phyloP scores from a whole-genome alignment of 306 rosid genomes.

The Vicia villosa region DNA sequence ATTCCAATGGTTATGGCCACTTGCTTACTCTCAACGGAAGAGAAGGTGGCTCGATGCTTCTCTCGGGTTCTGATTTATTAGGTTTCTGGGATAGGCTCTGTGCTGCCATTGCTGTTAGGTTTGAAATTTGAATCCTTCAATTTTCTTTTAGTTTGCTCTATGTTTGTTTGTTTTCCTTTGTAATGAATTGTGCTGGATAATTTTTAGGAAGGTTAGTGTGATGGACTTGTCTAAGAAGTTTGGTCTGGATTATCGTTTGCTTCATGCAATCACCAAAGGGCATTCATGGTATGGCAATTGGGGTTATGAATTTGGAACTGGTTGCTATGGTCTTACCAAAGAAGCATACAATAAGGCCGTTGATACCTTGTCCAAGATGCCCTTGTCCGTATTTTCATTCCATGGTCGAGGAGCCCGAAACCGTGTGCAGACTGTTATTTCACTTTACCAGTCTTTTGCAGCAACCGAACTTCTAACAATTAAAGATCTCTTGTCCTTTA shows the following conservation, averaged over 20 bases:
- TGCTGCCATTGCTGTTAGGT: constrained; percentile 60
- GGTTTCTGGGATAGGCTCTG: constrained; percentile 76
- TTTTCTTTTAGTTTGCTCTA: background rate
- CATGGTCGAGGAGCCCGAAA: constrained; percentile 46
- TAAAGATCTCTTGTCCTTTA: constrained; percentile 62
- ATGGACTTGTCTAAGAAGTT: constrained; percentile 77
- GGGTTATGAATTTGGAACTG: constrained; percentile 74
- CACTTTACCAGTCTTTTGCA: constrained; percentile 61
- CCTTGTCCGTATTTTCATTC: constrained; percentile 49
- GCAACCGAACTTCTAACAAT: constrained; percentile 47
- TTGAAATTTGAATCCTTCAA: constrained; percentile 24
- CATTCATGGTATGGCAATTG: constrained; percentile 75
- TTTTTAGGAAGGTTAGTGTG: constrained; percentile 67
- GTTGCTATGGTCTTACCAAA: constrained; percentile 70
- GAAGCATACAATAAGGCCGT: constrained; percentile 58
- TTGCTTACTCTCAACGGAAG: constrained; percentile 65
- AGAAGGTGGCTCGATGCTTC: constrained; percentile 65
- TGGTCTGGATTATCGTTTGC: constrained; percentile 63
- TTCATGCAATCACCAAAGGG: constrained; percentile 58
- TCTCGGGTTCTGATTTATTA: constrained; percentile 62
- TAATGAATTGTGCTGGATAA: background rate
- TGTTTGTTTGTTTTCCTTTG: background rate
- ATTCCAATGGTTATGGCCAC: constrained; percentile 74
- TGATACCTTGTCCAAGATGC: constrained; percentile 46
- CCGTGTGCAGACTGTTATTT: constrained; percentile 54